A percentile compares a stretch with the other conserved stretches of the same genome.
phyloP scores from a whole-genome alignment of 805 yeast genomes.

The Kodamaea kaohsiungensis region DNA sequence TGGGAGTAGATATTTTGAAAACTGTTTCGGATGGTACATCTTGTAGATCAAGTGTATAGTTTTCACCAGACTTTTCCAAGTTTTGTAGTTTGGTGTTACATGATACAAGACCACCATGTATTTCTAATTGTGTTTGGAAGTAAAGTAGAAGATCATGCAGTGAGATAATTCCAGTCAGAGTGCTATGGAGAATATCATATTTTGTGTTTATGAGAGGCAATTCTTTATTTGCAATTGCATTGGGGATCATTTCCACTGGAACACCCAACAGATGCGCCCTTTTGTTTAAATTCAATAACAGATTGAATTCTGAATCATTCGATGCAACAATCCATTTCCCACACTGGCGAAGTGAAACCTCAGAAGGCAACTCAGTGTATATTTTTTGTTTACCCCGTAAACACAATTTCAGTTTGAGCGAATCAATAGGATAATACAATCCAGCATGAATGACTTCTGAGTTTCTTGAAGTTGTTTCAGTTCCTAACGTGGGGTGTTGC shows the following conservation, averaged over 20 bases:
- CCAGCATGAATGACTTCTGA: constrained; percentile 96
- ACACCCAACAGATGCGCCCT: constrained; percentile 53
- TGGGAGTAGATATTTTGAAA: constrained; percentile 50
- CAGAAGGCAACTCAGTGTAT: constrained; percentile 48
- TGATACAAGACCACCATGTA: constrained; percentile 63
- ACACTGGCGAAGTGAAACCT: constrained; percentile 58
- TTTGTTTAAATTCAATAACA: constrained; percentile 52
- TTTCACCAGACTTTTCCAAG: constrained; percentile 14
- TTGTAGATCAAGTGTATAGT: constrained; percentile 25
- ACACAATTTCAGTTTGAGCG: constrained; percentile 70
- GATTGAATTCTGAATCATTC: constrained; percentile 58
- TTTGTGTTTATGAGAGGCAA: constrained; percentile 73
- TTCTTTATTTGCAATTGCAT: constrained; percentile 40
- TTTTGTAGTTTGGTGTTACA: constrained; percentile 58
- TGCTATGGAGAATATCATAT: constrained; percentile 65
- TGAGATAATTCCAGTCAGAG: constrained; percentile 81
- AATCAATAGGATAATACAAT: constrained; percentile 69
- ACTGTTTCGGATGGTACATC: constrained; percentile 31
- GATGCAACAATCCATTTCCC: constrained; percentile 93
- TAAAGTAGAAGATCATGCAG: constrained; percentile 76
- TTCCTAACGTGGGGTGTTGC: constrained; percentile 63
- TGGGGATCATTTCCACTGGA: constrained; percentile 57
- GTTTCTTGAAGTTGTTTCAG: constrained; percentile 85
- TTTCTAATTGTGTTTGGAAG: constrained; percentile 54
- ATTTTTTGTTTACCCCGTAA: constrained; percentile 71